phyloP scores from a whole-genome alignment of 768 basidiomycete genomes.

The Floccularia luteovirens region DNA sequence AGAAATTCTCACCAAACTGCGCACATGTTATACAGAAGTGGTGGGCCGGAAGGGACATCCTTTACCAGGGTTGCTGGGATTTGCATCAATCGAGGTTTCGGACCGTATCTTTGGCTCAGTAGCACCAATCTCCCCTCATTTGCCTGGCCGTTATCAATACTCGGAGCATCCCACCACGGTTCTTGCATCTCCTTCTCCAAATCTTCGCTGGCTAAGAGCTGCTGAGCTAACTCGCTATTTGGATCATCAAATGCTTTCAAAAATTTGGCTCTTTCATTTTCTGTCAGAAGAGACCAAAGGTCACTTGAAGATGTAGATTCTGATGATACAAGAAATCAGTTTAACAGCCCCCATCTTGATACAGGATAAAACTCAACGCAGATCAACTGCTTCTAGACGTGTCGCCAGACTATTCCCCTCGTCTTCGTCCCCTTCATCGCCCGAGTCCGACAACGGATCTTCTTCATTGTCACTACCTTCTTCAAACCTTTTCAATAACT shows the following conservation, averaged over 20 bases:
- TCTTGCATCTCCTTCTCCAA: constrained; percentile 36
- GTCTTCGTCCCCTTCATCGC: constrained; percentile 27
- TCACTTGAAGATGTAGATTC: constrained; percentile 48
- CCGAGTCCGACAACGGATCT: constrained; percentile 16
- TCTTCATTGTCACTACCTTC: constrained; percentile 42
- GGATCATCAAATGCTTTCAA: constrained; percentile 53
- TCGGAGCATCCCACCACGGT: constrained; percentile 69
- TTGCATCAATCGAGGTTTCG: constrained; percentile 32
- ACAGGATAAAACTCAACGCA: constrained; percentile 33
- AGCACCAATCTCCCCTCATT: constrained; percentile 6
- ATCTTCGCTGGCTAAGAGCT: constrained; percentile 51
- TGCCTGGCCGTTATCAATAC: constrained; percentile 4
- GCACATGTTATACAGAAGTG: constrained; percentile 62
- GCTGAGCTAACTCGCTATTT: constrained; percentile 47
- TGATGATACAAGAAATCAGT: constrained; percentile 14
- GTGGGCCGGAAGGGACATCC: constrained; percentile 24
- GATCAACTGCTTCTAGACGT: constrained; percentile 49
- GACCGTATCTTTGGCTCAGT: constrained; percentile 20
- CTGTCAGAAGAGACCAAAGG: constrained; percentile 54
- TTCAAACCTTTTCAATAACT: constrained; percentile 66
- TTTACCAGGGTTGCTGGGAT: constrained; percentile 39
- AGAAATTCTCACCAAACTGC: constrained; percentile 52
- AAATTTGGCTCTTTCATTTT: constrained; percentile 56
- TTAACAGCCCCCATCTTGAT: background rate
- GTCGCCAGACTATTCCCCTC: constrained; percentile 35